Base-by-base conservation (phyloP, 306 rosid species). In the Notholithocarpus densiflorus region DNA sequence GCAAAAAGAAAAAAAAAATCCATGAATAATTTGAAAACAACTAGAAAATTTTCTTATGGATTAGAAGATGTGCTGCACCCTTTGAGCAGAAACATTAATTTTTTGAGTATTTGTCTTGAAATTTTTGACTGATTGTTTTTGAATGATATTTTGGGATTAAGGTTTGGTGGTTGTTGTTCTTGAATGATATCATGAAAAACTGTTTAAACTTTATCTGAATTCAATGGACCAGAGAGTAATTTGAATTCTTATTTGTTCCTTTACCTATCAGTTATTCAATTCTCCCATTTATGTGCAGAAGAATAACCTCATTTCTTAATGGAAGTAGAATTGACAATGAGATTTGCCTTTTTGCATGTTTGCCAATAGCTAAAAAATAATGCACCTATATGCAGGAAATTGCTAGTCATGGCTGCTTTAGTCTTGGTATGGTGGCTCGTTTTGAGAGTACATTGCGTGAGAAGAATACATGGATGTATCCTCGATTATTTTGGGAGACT, bases 401-500 rank as follows among this genome's bases (percentile, higher is more conserved):
- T 60, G 97, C 98, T 11, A 84, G 98, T 79, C 84, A 95, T 82
- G 98, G 98, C 37, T 92, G 98, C 88, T 95, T 95, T 84, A 95
- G 98, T 87, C 97, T 95, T 73, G 97, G 98, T 79, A 91, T 95
- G 98, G 68, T 95, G 83, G 97, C 98, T 77, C 94, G 77, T 19
- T 91, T 89, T 71, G 89, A 89, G 81, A 89, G 94, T 55, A 61
- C 86, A 5, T 79, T 92, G 84, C 90, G 76, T 2, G 88, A 89
- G 82, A 91, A 89, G 75, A 81, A 84, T 10, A 78, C 71, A 17
- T 90, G 89, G 91, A 92, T 95, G 97, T 95, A 95, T 88, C 97
- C 98, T 82, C 92, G 96, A 32, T 84, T 95, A 73, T 95, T 95
- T 86, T 95, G 98, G 98, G 98, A 95, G 87, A 95, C 97, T 62